phyloP scores from a whole-genome alignment of 129 eudicot genomes.

The Pittosporum tobira region DNA sequence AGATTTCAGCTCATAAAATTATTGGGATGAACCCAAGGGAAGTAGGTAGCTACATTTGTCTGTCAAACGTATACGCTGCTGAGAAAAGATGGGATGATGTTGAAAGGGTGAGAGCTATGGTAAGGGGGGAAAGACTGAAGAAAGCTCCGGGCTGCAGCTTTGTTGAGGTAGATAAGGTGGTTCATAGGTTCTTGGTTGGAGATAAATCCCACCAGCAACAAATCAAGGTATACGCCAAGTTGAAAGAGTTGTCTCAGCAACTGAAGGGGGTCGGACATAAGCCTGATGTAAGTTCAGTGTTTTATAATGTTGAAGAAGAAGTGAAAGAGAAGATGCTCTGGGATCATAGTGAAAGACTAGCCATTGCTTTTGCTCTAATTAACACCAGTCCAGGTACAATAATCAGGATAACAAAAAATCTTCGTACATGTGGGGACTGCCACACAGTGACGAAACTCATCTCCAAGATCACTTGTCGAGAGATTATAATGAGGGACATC shows the following conservation, averaged over 20 bases:
- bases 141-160: slow-evolving; percentile 37
- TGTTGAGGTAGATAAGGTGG: slow-evolving; percentile 18
- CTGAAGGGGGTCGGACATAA: slow-evolving; percentile 10
- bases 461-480: slow-evolving; percentile 4
- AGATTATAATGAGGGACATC: slow-evolving; percentile 15
- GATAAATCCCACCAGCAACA: slow-evolving; percentile 14
- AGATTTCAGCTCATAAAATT: slow-evolving; percentile 27
- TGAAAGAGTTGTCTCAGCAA: slow-evolving; percentile 8
- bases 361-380: slow-evolving; percentile 11
- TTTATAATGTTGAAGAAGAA: slow-evolving; percentile 19
- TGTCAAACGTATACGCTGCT: slow-evolving; percentile 14
- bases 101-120: slow-evolving; percentile 21
- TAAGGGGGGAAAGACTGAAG: slow-evolving; percentile 23
- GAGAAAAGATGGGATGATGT: slow-evolving; percentile 28
- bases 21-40: slow-evolving; percentile 25
- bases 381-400: slow-evolving; percentile 10
- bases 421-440: slow-evolving; percentile 13
- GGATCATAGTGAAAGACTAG: slow-evolving; percentile 17
- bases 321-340: slow-evolving; percentile 21
- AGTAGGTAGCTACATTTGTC: slow-evolving; percentile 28
- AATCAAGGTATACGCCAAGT: not conserved
- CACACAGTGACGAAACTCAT: slow-evolving; percentile 15
- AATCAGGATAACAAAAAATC: slow-evolving; percentile 13
- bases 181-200: slow-evolving; percentile 16
- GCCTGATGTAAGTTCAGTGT: slow-evolving; percentile 20